Percentiles rank a stretch among this genome's conserved stretches.
Evolutionary conservation across 2,329 filamentous ascomycete species (phyloP).

Genomic region (Emmonsia crescens): DNA sequence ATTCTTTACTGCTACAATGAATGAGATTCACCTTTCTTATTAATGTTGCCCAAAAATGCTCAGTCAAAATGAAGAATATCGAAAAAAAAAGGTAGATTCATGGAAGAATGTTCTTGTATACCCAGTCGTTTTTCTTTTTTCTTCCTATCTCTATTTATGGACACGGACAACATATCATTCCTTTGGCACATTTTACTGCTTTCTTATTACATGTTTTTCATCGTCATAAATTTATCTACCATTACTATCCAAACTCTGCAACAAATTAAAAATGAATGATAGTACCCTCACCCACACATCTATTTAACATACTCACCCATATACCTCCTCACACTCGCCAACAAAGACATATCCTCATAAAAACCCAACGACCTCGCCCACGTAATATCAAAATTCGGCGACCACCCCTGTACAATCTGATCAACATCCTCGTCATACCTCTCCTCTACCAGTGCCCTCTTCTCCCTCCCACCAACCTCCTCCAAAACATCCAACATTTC

Average conservation of each 20-base stretch:
- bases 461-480: slow-evolving; percentile 46
- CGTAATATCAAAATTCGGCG: slow-evolving; percentile 44
- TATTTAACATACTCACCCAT: slow-evolving; percentile 23
- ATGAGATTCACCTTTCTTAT: neutral
- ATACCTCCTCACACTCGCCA: slow-evolving; percentile 32
- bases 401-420: slow-evolving; percentile 51
- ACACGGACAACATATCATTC: too few relatives aligned
- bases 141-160: too few relatives aligned
- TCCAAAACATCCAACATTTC: slow-evolving; percentile 50
- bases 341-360: slow-evolving; percentile 30
- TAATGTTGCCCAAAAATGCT: neutral
- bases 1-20: neutral
- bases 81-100: neutral
- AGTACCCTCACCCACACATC: neutral
- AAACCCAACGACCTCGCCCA: slow-evolving; percentile 44
- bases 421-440: slow-evolving; percentile 45
- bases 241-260: neutral
- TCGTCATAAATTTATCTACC: neutral
- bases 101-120: neutral
- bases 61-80: neutral
- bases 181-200: too few relatives aligned
- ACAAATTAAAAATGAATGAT: neutral
- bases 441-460: slow-evolving; percentile 43
- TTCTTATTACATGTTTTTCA: too few relatives aligned
- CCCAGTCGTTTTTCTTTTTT: too few relatives aligned